Evolutionary conservation across 164 flowering plant genomes (phyloP).

Genomic region (Houttuynia cordata): DNA sequence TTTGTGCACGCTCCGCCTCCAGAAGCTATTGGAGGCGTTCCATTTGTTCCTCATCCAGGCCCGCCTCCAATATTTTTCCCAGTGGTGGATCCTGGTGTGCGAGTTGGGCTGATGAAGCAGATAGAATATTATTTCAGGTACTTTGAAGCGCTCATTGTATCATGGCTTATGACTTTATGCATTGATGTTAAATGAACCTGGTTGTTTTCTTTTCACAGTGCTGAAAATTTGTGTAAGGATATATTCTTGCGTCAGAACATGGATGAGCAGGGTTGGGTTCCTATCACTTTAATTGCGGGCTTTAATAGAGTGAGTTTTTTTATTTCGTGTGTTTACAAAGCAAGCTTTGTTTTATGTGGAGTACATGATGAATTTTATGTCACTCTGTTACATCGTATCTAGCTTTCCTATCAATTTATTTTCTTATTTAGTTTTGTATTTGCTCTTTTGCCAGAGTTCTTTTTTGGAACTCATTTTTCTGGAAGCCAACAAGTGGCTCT

Average conservation of each 20-base stretch:
- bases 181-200: not conserved
- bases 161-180: not conserved
- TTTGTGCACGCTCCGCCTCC: constrained; percentile 23
- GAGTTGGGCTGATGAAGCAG: constrained; percentile 37
- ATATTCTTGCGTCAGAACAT: constrained; percentile 42
- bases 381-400: not conserved
- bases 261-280: constrained; percentile 80
- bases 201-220: constrained; percentile 22
- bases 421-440: too few species aligned
- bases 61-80: constrained; percentile 28
- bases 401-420: too few species aligned
- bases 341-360: not conserved
- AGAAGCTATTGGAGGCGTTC: constrained; percentile 31
- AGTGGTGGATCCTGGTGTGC: constrained; percentile 37
- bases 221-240: constrained; percentile 54
- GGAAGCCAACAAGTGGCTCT: not conserved
- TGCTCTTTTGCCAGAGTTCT: not conserved
- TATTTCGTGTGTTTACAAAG: not conserved
- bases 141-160: not conserved
- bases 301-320: constrained; percentile 52
- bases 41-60: constrained; percentile 20
- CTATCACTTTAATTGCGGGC: constrained; percentile 40
- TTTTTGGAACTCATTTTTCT: not conserved
- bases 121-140: constrained; percentile 91
- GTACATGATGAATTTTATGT: not conserved